Evolutionary conservation across 768 basidiomycete genomes (phyloP), one percentile per base, ranked within the genome.

Genomic region (Cystofilobasidium capitatum): DNA sequence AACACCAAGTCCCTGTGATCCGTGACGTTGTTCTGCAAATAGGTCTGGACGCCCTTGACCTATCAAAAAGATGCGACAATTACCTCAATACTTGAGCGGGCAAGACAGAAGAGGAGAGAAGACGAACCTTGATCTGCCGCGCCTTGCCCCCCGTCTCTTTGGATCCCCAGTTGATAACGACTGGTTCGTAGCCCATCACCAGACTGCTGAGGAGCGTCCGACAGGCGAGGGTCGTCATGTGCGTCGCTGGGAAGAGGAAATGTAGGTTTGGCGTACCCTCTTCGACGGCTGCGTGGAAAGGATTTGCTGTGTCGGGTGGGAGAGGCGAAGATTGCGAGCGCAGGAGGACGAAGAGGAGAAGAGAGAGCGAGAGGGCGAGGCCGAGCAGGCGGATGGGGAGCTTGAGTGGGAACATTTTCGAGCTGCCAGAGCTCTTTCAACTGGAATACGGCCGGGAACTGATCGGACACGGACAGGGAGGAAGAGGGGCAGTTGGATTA

Each of bases 11-110:
- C 55, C 0, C 14, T 31, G 10, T 51, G 29, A 13, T 65, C 37
- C 6, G 40, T 58, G 39, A 65, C 54, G 55, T 65, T 65, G 29
- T 58, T 40, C 12, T 13, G 14, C 22, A 65, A 29, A 20, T 65
- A 65, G 12, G 57, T 29, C 26, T 44, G 51, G 5, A 65, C 64
- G 22, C 64, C 64, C 17, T 57, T 16, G 39, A 65, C 55, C 64
- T 65, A 33, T 61, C n/a, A 61, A 29, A 22, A 22, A 22, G 22
- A 22, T 12, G 42, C 13, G 42, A 12, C 42, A 22, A 44, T n/a
- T n/a, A n/a, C n/a, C n/a, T n/a, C n/a, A n/a, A n/a, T n/a, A n/a
- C n/a, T n/a, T n/a, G n/a, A 44, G 42, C 42, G 42, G 42, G 12
- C 22, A 44, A 44, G 42, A 44, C 22, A 10, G 22, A 44, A 12